phyloP scores from a whole-genome alignment of 495 filamentous ascomycete species.

The Penicillium samsonianum region DNA sequence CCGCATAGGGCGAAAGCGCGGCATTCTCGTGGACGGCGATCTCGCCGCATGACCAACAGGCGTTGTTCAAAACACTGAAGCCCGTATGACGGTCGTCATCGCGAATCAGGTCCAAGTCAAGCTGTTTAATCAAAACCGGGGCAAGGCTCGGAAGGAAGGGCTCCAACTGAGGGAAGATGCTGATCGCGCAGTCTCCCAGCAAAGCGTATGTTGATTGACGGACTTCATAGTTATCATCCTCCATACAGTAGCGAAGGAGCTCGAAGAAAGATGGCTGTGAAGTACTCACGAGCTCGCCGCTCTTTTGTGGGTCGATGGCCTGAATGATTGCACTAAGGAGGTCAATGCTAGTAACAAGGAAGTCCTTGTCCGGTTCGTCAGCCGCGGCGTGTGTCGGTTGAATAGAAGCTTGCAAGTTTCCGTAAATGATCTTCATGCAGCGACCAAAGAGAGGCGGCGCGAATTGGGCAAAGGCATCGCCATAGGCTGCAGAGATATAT shows the following conservation, averaged over 20 bases:
- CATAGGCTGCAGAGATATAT: slow-evolving; percentile 87
- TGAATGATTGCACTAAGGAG: slow-evolving; percentile 93
- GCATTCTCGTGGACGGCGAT: slow-evolving; percentile 85
- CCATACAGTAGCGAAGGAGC: slow-evolving; percentile 87
- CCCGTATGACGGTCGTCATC: slow-evolving; percentile 73
- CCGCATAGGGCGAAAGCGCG: slow-evolving; percentile 74
- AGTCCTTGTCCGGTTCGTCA: slow-evolving; percentile 93
- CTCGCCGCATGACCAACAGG: slow-evolving; percentile 96
- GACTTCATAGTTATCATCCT: slow-evolving; percentile 88
- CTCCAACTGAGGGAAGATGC: slow-evolving; percentile 82
- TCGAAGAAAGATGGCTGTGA: slow-evolving; percentile 87
- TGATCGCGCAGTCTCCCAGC: slow-evolving; percentile 94
- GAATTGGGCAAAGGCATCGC: slow-evolving; percentile 78
- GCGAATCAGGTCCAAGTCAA: slow-evolving; percentile 75
- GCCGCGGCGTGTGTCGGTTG: slow-evolving; percentile 47
- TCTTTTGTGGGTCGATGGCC: slow-evolving; percentile 74
- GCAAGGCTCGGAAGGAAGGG: slow-evolving; percentile 70
- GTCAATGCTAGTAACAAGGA: slow-evolving; percentile 93
- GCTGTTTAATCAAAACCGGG: slow-evolving; percentile 77
- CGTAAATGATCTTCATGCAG: slow-evolving; percentile 87
- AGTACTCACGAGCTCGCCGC: slow-evolving; percentile 69
- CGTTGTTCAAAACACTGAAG: slow-evolving; percentile 95
- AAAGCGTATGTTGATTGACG: slow-evolving; percentile 95
- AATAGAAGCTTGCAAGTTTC: slow-evolving; percentile 78
- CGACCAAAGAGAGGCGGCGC: slow-evolving; percentile 80